Conservation (phyloP, 805 yeast species). For the Trichomonascus vanleenenianus region DNA sequence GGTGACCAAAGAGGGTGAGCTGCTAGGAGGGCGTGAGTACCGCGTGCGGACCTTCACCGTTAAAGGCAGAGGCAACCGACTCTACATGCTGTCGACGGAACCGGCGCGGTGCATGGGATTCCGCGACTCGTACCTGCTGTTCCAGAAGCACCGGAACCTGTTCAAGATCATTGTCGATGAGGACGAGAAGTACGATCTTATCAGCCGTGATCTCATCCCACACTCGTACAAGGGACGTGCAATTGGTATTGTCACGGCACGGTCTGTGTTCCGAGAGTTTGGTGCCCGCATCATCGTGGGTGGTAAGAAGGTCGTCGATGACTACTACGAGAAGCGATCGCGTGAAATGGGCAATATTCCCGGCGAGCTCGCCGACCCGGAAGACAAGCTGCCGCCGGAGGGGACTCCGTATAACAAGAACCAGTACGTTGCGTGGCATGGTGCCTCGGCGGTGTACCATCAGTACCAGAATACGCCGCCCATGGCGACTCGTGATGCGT, state of each 20-base stretch:
- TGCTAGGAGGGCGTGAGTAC: slow-evolving; percentile 67
- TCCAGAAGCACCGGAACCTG: slow-evolving; percentile 74
- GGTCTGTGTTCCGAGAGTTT: slow-evolving; percentile 82
- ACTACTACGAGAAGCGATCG: slow-evolving; percentile 67
- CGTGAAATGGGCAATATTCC: slow-evolving; percentile 51
- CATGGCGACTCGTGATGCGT: slow-evolving; percentile 22
- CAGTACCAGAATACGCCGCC: slow-evolving; percentile 21
- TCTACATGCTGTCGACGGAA: slow-evolving; percentile 89
- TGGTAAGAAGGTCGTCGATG: slow-evolving; percentile 78
- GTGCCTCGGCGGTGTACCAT: slow-evolving; percentile 38
- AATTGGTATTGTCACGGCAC: slow-evolving; percentile 84
- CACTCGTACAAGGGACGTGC: slow-evolving; percentile 85
- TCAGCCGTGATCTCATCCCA: slow-evolving; percentile 74
- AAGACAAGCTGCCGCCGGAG: slow-evolving; percentile 38
- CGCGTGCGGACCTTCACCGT: slow-evolving; percentile 41
- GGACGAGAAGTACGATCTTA: slow-evolving; percentile 75
- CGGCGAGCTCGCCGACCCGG: slow-evolving; percentile 67
- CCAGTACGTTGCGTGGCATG: slow-evolving; percentile 50
- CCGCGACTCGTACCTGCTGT: slow-evolving; percentile 81
- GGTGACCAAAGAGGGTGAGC: slow-evolving; percentile 56
- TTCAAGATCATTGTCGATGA: slow-evolving; percentile 67
- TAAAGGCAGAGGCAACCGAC: slow-evolving; percentile 54
- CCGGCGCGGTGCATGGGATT: slow-evolving; percentile 94
- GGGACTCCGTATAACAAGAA: slow-evolving; percentile 39
- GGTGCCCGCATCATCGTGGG: slow-evolving; percentile 77